Conservation (phyloP, 2,329 filamentous ascomycete genomes). For the Arthroderma sp. region DNA sequence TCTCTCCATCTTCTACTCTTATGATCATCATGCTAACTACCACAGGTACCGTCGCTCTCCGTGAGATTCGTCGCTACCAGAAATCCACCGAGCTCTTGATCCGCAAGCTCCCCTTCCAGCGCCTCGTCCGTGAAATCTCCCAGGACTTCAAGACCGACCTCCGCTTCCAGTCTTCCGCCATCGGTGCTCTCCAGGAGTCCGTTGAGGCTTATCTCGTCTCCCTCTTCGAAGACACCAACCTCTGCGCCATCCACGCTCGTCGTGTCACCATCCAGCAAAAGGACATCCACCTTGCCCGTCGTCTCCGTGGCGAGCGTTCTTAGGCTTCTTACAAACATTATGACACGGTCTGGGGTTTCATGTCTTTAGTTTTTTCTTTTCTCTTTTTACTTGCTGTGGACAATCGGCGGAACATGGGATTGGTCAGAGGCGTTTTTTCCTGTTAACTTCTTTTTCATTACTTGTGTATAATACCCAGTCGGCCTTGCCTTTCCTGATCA, state of each 20-base stretch:
- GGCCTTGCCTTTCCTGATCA: conserved; percentile 2
- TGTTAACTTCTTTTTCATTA: not conserved
- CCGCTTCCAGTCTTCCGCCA: conserved; percentile 96
- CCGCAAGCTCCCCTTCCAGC: conserved; percentile 95
- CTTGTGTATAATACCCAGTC: conserved; percentile 11
- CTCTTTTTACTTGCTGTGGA: conserved; percentile 7
- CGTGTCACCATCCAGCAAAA: conserved; percentile 91
- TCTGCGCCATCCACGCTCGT: conserved; percentile 98
- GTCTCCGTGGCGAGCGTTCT: conserved; percentile 88
- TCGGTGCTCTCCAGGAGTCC: conserved; percentile 94
- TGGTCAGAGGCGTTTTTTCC: conserved; percentile 15
- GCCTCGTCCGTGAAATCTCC: conserved; percentile 91
- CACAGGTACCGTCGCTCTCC: conserved; percentile 76
- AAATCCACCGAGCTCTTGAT: conserved; percentile 93
- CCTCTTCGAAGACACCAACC: conserved; percentile 95
- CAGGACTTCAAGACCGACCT: conserved; percentile 92
- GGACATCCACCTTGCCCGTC: conserved; percentile 92
- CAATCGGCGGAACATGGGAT: conserved; percentile 11
- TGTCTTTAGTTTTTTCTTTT: not conserved
- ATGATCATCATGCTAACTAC: conserved; percentile 18
- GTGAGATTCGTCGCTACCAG: conserved; percentile 98
- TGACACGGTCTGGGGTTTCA: conserved; percentile 4
- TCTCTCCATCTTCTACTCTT: conserved; percentile 8
- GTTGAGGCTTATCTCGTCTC: conserved; percentile 98
- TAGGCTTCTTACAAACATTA: conserved; percentile 33